These are phyloP conservation scores for Hemisphaericaspora lyxosophila DNA, from an alignment of 1,139 yeast species.

Conservation along the genomic window DNA sequence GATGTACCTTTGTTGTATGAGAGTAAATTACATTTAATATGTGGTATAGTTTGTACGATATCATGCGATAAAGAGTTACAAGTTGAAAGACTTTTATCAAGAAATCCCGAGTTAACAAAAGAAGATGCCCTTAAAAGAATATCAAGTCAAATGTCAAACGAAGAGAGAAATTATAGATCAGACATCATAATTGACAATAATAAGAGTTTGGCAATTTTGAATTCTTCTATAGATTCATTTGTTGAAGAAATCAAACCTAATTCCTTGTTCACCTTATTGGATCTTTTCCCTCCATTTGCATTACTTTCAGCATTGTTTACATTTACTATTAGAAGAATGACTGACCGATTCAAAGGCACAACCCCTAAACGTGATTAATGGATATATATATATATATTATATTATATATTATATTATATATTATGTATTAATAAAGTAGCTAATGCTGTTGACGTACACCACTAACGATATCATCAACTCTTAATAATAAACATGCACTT, in stretches of 20 bases:
- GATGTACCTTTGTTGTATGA: constrained; percentile 93
- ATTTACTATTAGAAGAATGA: constrained; percentile 18
- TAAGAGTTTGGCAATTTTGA: constrained; percentile 48
- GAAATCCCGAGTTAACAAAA: constrained; percentile 66
- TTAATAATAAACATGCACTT: constrained; percentile 88
- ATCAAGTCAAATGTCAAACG: constrained; percentile 70
- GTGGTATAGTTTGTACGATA: constrained; percentile 74
- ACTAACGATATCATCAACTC: constrained; percentile 97
- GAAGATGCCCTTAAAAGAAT: constrained; percentile 77
- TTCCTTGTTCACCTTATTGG: constrained; percentile 57
- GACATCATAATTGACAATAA: constrained; percentile 72
- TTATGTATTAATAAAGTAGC: not conserved
- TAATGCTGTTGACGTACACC: constrained; percentile 67
- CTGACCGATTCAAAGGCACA: constrained; percentile 23
- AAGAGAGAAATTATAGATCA: constrained; percentile 56
- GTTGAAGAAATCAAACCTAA: constrained; percentile 50
- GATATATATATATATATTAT: not conserved
- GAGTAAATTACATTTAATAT: constrained; percentile 63
- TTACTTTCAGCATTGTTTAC: constrained; percentile 32
- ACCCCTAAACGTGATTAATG: constrained; percentile 7
- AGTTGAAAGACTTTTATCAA: constrained; percentile 53
- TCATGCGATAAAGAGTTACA: constrained; percentile 61
- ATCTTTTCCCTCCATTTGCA: constrained; percentile 56
- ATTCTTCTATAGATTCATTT: constrained; percentile 45
- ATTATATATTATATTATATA: constrained; percentile 1